These are phyloP conservation scores for Nissolia schottii DNA, from an alignment of 306 rosid genomes.

Conservation along the genomic window DNA sequence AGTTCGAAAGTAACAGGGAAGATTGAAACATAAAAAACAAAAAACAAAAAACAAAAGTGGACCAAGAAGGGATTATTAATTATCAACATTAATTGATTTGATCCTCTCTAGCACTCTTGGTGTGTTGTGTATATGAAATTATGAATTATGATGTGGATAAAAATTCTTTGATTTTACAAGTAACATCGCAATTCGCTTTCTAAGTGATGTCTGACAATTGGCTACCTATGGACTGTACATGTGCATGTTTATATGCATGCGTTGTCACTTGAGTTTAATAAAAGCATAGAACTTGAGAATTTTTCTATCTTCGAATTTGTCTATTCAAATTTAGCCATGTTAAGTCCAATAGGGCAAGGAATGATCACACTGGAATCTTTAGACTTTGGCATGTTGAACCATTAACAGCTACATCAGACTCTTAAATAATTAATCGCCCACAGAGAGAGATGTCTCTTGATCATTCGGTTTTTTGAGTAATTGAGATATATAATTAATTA, in stretches of 20 bases:
- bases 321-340: slow-evolving; percentile 7
- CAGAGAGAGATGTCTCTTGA: not conserved
- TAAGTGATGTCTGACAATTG: slow-evolving; percentile 22
- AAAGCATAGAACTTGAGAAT: not conserved
- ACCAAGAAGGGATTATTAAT: not conserved
- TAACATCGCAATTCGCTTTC: slow-evolving; percentile 18
- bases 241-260: slow-evolving; percentile 35
- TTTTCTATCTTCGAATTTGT: not conserved
- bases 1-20: slow-evolving; percentile 11
- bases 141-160: too few species aligned
- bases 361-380: slow-evolving; percentile 3
- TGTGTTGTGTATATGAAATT: not conserved
- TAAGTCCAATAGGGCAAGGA: not conserved
- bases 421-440: not conserved
- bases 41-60: not conserved
- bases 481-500: not conserved
- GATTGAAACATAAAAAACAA: not conserved
- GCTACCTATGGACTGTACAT: slow-evolving; percentile 5
- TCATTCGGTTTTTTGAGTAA: not conserved
- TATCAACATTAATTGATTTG: slow-evolving; percentile 18
- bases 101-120: not conserved
- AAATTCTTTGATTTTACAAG: slow-evolving; percentile 16
- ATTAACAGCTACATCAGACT: not conserved
- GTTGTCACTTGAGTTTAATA: slow-evolving; percentile 23
- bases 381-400: not conserved